Percentiles rank a stretch among this genome's conserved stretches.
These are phyloP conservation scores for Penicillium sp. DNA, from an alignment of 2,329 filamentous ascomycete genomes.

Conservation along the genomic window DNA sequence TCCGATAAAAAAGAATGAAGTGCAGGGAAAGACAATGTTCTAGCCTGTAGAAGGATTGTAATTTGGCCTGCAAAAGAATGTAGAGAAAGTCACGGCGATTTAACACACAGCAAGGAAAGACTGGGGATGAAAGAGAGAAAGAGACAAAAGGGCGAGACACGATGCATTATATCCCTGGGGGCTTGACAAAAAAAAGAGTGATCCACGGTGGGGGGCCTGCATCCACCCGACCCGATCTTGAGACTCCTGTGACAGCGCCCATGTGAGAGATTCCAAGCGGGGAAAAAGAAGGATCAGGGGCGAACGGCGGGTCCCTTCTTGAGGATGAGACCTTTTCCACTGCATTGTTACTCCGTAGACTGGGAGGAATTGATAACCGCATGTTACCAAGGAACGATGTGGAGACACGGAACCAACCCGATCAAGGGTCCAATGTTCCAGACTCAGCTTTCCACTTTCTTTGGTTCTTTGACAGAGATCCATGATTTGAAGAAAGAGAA, in stretches of 20 bases:
- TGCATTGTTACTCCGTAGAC: not conserved
- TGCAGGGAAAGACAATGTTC: not conserved
- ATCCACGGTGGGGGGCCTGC: constrained; percentile 20
- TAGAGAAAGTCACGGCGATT: constrained; percentile 10
- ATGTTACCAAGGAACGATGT: not conserved
- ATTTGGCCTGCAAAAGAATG: constrained; percentile 15
- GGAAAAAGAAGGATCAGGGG: constrained; percentile 11
- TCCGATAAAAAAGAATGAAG: constrained; percentile 8
- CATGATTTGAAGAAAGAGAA: not conserved
- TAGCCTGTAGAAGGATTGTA: constrained; percentile 10
- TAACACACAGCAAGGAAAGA: constrained; percentile 18
- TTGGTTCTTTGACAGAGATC: not conserved
- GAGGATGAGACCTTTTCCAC: constrained; percentile 14
- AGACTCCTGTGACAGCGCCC: constrained; percentile 20
- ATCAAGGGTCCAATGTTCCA: not conserved
- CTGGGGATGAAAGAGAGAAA: constrained; percentile 5
- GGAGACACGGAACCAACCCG: constrained; percentile 4
- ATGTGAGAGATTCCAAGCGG: constrained; percentile 22
- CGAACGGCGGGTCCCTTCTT: constrained; percentile 15
- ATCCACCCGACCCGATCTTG: constrained; percentile 30
- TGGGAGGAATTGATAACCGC: constrained; percentile 6
- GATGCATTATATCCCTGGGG: constrained; percentile 2
- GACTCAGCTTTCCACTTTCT: not conserved
- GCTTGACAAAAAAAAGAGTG: constrained; percentile 5
- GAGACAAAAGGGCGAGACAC: constrained; percentile 6